Base-by-base conservation (phyloP, 352 stramenopile genomes). In the Globisporangium solare region DNA sequence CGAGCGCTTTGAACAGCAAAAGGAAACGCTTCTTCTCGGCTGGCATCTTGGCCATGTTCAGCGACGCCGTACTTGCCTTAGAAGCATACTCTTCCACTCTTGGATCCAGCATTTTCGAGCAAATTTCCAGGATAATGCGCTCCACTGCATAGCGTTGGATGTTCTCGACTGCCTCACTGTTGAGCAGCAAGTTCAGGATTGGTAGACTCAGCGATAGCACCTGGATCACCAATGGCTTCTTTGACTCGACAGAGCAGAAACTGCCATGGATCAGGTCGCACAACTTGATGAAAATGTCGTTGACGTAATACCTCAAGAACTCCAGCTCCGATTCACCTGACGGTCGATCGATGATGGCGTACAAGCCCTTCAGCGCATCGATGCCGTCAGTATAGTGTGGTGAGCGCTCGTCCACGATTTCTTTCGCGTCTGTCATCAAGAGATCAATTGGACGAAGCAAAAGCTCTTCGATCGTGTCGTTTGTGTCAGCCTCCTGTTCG, bases 81-180 rank as follows among this genome's bases (percentile, higher is more conserved):
- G 71, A 68, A 6, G 71, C 66, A 37, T 83, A 78, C 51, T 77
- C 81, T 46, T 86, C 74, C 46, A 95, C 73, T 10, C 83, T 68
- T 35, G 73, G 70, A 56, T 95, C 83, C 49, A 92, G 66, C 46
- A 93, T 73, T 49, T 90, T 89, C 1, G 71, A 82, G 42, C 81
- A 88, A 21, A 83, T 65, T 52, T 92, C 85, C 14, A 95, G 60
- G 31, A 93, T 49, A 5, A 95, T 70, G 5, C 83, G 81, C 52
- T 93, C 85, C 3, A 93, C 83, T 5, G 79, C 80, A 52, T 82
- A 86, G 10, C 85, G 75, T 20, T 95, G 77, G 49, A 95, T 74
- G 41, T 70, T 75, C 50, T 74, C 73, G 14, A 83, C 67, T 8
- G 70, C 81, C 22, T 74, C 63, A 48, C 74, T 89, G 24, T 66